Conservation (phyloP, 2,329 filamentous ascomycete species). For the Botrytis medusae region DNA sequence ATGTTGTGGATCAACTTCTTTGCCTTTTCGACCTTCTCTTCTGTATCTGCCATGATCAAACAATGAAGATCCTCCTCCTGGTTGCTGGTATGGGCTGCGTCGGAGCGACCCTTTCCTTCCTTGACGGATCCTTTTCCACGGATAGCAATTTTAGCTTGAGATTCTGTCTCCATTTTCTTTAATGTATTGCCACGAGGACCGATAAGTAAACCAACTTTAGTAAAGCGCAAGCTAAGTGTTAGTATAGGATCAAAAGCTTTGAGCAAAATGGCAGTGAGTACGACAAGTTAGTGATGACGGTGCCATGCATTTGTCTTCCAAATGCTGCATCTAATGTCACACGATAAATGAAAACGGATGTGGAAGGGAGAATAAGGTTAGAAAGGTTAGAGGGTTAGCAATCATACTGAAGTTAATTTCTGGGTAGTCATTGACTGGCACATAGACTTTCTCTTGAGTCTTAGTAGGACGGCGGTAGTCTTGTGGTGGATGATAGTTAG, state of each 20-base stretch:
- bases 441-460: conserved; percentile 99
- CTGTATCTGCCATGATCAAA: conserved; percentile 98
- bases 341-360: conserved; percentile 46
- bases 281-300: conserved; percentile 42
- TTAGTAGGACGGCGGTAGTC: conserved; percentile 98
- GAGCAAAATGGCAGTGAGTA: conserved; percentile 40
- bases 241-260: conserved; percentile 56
- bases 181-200: conserved; percentile 99
- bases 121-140: conserved; percentile 99
- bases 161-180: conserved; percentile 99
- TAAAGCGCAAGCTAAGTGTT: conserved; percentile 83
- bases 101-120: conserved; percentile 98
- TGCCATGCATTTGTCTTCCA: conserved; percentile 34
- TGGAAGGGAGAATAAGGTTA: conserved; percentile 50
- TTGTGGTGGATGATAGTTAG: conserved; percentile 97
- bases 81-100: conserved; percentile 98
- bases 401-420: conserved; percentile 99
- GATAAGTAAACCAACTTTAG: conserved; percentile 99
- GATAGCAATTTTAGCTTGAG: conserved; percentile 96
- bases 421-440: conserved; percentile 99
- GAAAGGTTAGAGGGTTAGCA: conserved; percentile 94
- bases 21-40: conserved; percentile 99
- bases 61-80: conserved; percentile 99
- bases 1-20: conserved; percentile 98
- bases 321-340: conserved; percentile 41